Evolutionary conservation across 139 green algal genomes (phyloP).

Genomic region (Asterochloris erici): DNA sequence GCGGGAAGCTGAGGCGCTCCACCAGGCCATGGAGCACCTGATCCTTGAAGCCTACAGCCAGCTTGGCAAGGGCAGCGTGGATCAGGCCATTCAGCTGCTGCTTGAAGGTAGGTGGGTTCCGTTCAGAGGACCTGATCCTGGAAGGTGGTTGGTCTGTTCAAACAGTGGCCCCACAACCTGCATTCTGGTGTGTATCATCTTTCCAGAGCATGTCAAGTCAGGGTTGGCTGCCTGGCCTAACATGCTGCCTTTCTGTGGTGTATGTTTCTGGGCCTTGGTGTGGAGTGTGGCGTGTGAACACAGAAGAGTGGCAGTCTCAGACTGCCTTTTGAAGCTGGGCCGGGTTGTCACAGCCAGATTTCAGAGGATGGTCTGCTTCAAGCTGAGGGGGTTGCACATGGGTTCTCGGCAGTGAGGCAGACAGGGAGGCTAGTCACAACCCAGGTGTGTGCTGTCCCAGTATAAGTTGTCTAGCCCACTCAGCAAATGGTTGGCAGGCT

Average conservation of each 20-base stretch:
- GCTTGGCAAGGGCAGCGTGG: constrained; percentile 3
- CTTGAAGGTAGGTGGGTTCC: background rate
- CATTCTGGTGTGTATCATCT: background rate
- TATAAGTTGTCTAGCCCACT: too few species aligned
- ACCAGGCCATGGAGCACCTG: background rate
- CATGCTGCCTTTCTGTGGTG: background rate
- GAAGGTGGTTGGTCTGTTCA: background rate
- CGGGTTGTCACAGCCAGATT: too few species aligned
- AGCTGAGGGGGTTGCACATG: too few species aligned
- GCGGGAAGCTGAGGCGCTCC: background rate
- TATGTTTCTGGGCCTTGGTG: background rate
- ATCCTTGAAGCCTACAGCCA: constrained; percentile 19
- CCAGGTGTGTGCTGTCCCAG: too few species aligned
- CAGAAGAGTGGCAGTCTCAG: too few species aligned
- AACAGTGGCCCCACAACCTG: background rate
- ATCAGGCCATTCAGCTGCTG: constrained; percentile 1
- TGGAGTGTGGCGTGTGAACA: too few species aligned
- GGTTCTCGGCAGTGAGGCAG: too few species aligned
- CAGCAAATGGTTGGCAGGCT: too few species aligned
- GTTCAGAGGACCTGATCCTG: background rate
- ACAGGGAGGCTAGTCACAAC: too few species aligned
- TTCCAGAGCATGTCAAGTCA: background rate
- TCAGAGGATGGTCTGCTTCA: too few species aligned
- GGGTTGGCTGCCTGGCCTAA: background rate
- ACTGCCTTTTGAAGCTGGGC: too few species aligned